Percentiles rank a stretch among this genome's conserved stretches.
Evolutionary conservation across 2,329 filamentous ascomycete species (phyloP).

Genomic region (Plectosphaerella cucumerina): DNA sequence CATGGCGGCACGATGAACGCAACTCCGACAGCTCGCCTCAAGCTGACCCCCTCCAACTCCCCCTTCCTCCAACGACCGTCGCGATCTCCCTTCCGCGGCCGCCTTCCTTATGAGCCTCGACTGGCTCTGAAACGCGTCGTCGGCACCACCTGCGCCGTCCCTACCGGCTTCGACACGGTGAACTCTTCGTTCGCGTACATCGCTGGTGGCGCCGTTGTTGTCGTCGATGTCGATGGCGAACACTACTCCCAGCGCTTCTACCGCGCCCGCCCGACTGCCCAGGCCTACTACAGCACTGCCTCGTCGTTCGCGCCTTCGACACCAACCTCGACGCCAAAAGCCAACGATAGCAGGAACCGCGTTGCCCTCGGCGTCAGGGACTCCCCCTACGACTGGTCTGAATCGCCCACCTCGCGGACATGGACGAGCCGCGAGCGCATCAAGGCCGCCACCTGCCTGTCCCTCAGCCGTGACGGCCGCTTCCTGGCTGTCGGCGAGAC

Average conservation of each 20-base stretch:
- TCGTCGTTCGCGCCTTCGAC: conserved; percentile 42
- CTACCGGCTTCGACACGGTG: conserved; percentile 82
- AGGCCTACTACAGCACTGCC: conserved; percentile 43
- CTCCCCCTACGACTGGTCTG: conserved; percentile 52
- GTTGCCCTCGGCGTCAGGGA: conserved; percentile 43
- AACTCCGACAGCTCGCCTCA: conserved; percentile 58
- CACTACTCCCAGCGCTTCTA: conserved; percentile 78
- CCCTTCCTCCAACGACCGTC: conserved; percentile 60
- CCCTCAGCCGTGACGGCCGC: conserved; percentile 80
- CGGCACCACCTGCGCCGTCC: conserved; percentile 80
- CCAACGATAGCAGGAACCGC: conserved; percentile 60
- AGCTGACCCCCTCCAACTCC: conserved; percentile 73
- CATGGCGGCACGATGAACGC: conserved; percentile 56
- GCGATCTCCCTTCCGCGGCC: conserved; percentile 57
- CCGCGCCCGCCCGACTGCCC: conserved; percentile 73
- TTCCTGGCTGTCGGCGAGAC: conserved; percentile 93
- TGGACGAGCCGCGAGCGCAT: conserved; percentile 90
- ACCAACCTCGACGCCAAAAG: conserved; percentile 53
- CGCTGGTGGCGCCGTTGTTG: conserved; percentile 88
- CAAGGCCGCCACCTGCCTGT: conserved; percentile 88
- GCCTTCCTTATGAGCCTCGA: conserved; percentile 45
- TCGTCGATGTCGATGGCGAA: conserved; percentile 73
- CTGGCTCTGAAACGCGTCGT: conserved; percentile 80
- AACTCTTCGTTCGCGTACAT: conserved; percentile 81
- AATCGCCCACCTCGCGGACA: conserved; percentile 63